Evolutionary conservation across 805 yeast genomes (phyloP), one percentile per base, ranked within the genome.

Genomic region (Cephaloascus fragrans): DNA sequence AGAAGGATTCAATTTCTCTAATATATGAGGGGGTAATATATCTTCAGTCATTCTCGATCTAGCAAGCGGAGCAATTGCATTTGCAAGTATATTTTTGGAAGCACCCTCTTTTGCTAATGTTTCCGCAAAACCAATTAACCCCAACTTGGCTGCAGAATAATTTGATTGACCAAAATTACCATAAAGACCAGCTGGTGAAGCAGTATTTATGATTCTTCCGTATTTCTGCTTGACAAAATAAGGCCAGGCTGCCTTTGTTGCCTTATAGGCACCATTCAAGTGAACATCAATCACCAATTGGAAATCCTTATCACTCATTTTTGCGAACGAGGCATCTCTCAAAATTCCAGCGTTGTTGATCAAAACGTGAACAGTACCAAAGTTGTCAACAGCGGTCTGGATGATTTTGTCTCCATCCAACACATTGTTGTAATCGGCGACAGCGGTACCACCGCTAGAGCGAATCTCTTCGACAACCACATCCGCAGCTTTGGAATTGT

Each of bases 91-190:
- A 64, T 88, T 87, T 66, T 83, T 77, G 56, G 73, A 85, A 38
- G 59, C 74, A 48, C 98, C 98, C 64, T 90, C 98, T 64, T 87
- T 89, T 19, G 97, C 95, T 54, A 89, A 74, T 6, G 97, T 88
- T 62, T 90, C 96, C 36, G 95, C 83, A 50, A 90, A 77, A 9
- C 97, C 97, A 41, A 90, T 84, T 39, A 88, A 67, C 15, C 85
- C 97, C 45, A 84, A 67, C 61, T 90, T 90, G 18, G 96, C 97
- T 20, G 96, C 89, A 1, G 96, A 80, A 64, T 90, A 90, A 65
- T 90, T 90, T 32, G 95, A 77, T 65, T 90, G 98, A 37, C 98
- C 98, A 63, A 89, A 90, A 64, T 88, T 88, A 45, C 98, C 98
- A 58, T 83, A 90, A 47, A 90, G 71, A 18, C 98, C 98, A 28